Evolutionary conservation across 306 rosid genomes (phyloP), one percentile per base, ranked within the genome.

Genomic region (Argentina anserina): DNA sequence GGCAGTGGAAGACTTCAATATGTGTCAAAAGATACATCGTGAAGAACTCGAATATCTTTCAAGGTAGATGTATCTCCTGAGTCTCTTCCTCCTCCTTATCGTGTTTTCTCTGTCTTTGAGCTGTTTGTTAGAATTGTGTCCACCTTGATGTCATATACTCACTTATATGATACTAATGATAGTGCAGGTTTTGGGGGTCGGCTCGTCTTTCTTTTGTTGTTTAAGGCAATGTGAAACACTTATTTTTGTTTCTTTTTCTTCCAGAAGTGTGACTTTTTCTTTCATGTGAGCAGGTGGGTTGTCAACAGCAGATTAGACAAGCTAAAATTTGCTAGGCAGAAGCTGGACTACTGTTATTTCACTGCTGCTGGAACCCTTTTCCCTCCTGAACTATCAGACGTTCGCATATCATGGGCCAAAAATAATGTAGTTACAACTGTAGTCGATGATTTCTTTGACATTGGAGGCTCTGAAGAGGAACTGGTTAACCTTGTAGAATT

Each of bases 371-470:
- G 90, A 65, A 80, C 87, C 65, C 69, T 84, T 67, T 86, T 73
- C 64, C 3, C 88, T 65, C 89, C 89, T 3, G 94, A 89, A 81
- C 75, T 82, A 82, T 67, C 87, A 39, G 92, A 87, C 76, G 96
- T 90, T 17, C 96, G 96, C 70, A 81, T 86, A 72, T 84, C 97
- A 25, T 89, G 89, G 90, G 87, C 96, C 0, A 91, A 93, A 76
- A 84, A 67, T 29, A 92, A 87, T 39, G 87, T 91, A 52, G 92
- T 93, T 46, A 69, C 83, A 37, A 87, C 98, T 58, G 89, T 84
- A 72, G 92, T 93, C 5, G 96, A 91, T 82, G 96, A 93, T 80
- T 93, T 93, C 85, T 91, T 82, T 81, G 97, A 91, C 37, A 71
- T 89, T 50, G 88, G 92, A 26, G 80, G 94, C 71, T 84, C 96